A percentile compares a stretch with the other conserved stretches of the same genome.
Evolutionary conservation across 345 rosid genomes (phyloP).

Genomic region (Zanthoxylum bungeanum): DNA sequence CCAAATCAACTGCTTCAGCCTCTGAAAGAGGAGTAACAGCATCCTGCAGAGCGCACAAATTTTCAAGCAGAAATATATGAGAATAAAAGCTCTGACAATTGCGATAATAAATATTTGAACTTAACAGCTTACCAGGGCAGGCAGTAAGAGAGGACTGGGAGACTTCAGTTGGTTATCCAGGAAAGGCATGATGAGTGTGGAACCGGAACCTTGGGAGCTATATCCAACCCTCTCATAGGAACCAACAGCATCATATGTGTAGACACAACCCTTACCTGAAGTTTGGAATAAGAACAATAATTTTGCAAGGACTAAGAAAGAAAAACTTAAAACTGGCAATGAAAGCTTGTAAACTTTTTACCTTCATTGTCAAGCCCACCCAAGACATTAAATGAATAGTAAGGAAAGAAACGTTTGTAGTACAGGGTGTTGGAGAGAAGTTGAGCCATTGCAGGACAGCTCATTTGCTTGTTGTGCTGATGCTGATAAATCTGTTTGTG

Average conservation of each 20-base stretch:
- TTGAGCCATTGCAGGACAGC: constrained; percentile 96
- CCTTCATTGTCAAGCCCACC: constrained; percentile 98
- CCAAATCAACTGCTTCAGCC: constrained; percentile 84
- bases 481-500: constrained; percentile 82
- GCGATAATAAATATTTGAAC: not conserved
- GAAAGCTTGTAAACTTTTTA: constrained; percentile 21
- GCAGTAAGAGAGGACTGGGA: constrained; percentile 94
- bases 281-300: constrained; percentile 3
- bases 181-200: constrained; percentile 89
- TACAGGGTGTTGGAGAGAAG: constrained; percentile 96
- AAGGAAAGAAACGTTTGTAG: constrained; percentile 95
- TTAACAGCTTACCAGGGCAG: constrained; percentile 51
- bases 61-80: not conserved
- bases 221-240: constrained; percentile 97
- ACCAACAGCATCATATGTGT: constrained; percentile 97
- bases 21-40: constrained; percentile 90
- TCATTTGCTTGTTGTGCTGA: constrained; percentile 98
- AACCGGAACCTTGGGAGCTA: constrained; percentile 94
- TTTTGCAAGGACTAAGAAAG: not conserved
- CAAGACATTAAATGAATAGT: constrained; percentile 88
- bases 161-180: constrained; percentile 95
- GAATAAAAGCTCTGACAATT: constrained; percentile 5
- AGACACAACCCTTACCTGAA: constrained; percentile 92
- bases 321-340: not conserved
- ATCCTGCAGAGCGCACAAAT: constrained; percentile 48